Evolutionary conservation across 371 early-diverging fungal genomes (phyloP).

Genomic region (Lichtheimia corymbifera): DNA sequence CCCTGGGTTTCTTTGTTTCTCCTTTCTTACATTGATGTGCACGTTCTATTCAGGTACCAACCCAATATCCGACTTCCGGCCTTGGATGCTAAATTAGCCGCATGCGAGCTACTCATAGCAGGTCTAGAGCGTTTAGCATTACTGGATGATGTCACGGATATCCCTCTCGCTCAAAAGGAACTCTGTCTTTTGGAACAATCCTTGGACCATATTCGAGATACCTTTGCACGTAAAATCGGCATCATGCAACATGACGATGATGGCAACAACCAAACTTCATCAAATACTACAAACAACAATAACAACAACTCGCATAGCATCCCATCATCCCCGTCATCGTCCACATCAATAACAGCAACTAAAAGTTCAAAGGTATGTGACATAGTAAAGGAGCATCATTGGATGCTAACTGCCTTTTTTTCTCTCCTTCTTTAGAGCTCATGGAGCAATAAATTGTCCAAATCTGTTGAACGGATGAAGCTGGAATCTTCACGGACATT

Average conservation of each 20-base stretch:
- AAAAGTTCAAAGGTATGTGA: conserved; percentile 21
- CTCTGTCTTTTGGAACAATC: conserved; percentile 20
- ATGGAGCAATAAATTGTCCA: conserved; percentile 35
- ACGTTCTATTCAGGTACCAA: conserved; percentile 24
- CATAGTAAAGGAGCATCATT: conserved; percentile 4
- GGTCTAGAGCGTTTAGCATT: conserved; percentile 22
- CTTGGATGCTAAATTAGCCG: conserved; percentile 27
- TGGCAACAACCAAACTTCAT: not conserved
- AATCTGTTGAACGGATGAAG: conserved; percentile 38
- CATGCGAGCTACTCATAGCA: conserved; percentile 24
- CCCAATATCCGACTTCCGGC: conserved; percentile 28
- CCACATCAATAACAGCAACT: conserved; percentile 4
- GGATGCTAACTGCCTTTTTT: conserved; percentile 6
- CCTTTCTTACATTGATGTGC: no score
- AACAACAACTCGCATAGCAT: conserved; percentile 4
- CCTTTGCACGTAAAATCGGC: conserved; percentile 22
- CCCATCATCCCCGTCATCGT: not conserved
- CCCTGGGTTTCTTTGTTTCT: no score
- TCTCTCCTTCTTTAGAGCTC: no score
- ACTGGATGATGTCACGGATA: conserved; percentile 22
- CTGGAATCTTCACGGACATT: conserved; percentile 25
- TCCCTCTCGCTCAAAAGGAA: conserved; percentile 21
- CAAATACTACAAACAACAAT: not conserved
- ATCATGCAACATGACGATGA: not conserved
- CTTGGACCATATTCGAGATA: conserved; percentile 21